A percentile compares a stretch with the other conserved stretches of the same genome.
Evolutionary conservation across 2,329 filamentous ascomycete species (phyloP).

Genomic region (Penicillium paneum): DNA sequence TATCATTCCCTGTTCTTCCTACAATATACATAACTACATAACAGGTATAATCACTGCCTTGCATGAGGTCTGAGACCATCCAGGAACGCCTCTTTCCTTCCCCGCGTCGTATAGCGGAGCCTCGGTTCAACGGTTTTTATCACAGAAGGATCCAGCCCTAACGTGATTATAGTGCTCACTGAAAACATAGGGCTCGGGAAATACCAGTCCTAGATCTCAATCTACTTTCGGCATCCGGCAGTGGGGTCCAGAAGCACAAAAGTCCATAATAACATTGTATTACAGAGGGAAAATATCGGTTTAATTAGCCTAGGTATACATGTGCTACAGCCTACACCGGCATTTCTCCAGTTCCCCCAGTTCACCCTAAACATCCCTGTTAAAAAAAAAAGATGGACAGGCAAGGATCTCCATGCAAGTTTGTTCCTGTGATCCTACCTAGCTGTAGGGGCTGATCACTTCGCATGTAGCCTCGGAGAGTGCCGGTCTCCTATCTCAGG

Average conservation of each 20-base stretch:
- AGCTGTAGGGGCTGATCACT: constrained; percentile 1
- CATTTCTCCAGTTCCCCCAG: neutral
- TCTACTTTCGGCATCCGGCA: constrained; percentile 2
- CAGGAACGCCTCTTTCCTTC: constrained; percentile 7
- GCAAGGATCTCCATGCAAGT: constrained; percentile 2
- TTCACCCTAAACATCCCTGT: neutral
- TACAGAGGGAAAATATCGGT: neutral
- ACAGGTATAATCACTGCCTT: neutral
- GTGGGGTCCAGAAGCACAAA: constrained; percentile 8
- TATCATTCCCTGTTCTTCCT: neutral
- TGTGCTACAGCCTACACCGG: neutral
- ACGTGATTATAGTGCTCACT: neutral
- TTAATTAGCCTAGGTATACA: neutral
- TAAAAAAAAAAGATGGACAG: neutral
- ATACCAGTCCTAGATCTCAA: constrained; percentile 1
- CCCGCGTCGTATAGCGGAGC: constrained; percentile 7
- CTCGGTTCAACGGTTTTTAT: constrained; percentile 14
- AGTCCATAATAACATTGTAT: constrained; percentile 9
- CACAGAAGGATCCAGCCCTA: neutral
- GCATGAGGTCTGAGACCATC: constrained; percentile 3
- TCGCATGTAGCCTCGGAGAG: constrained; percentile 1
- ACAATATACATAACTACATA: too few relatives aligned
- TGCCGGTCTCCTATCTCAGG: constrained; percentile 3
- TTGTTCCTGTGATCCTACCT: neutral
- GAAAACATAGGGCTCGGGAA: constrained; percentile 4